phyloP scores from a whole-genome alignment of 2,329 filamentous ascomycete species.

The Bipolaris sorokiniana region DNA sequence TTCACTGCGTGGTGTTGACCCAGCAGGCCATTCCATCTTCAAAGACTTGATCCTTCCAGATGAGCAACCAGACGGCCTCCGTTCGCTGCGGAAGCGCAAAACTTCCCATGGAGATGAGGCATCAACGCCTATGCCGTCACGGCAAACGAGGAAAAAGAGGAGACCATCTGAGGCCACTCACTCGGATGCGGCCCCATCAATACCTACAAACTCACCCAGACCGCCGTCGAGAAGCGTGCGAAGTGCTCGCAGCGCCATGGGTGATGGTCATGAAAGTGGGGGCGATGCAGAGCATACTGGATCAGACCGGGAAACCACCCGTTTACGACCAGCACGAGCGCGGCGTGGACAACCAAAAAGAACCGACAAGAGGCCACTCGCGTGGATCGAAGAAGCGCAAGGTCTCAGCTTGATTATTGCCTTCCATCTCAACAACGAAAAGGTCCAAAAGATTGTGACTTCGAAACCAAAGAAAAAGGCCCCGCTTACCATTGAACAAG shows the following conservation, averaged over 20 bases:
- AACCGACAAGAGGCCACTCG: conserved; percentile 45
- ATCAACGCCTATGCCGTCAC: conserved; percentile 53
- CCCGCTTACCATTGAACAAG: conserved; percentile 36
- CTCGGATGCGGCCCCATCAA: conserved; percentile 37
- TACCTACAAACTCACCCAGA: conserved; percentile 39
- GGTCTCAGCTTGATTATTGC: conserved; percentile 41
- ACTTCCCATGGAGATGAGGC: conserved; percentile 73
- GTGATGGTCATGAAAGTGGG: conserved; percentile 42
- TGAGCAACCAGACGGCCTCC: conserved; percentile 76
- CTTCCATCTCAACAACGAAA: conserved; percentile 56
- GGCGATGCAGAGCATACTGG: conserved; percentile 34
- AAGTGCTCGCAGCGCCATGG: conserved; percentile 28
- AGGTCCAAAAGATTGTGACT: conserved; percentile 66
- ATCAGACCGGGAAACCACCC: conserved; percentile 39
- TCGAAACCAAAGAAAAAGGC: conserved; percentile 61
- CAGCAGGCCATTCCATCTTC: conserved; percentile 72
- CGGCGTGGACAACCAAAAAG: conserved; percentile 43
- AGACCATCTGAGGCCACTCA: conserved; percentile 47
- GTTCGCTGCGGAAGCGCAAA: conserved; percentile 82
- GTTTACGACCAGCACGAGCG: conserved; percentile 40
- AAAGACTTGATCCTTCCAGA: conserved; percentile 74
- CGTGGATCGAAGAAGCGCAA: conserved; percentile 45
- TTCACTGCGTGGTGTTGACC: conserved; percentile 68
- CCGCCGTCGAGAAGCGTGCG: conserved; percentile 34
- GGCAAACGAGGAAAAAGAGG: conserved; percentile 52